Percentiles rank a stretch among this genome's conserved stretches.
These are phyloP conservation scores for Blastobotrys americana DNA, from an alignment of 805 yeast genomes.

Conservation along the genomic window DNA sequence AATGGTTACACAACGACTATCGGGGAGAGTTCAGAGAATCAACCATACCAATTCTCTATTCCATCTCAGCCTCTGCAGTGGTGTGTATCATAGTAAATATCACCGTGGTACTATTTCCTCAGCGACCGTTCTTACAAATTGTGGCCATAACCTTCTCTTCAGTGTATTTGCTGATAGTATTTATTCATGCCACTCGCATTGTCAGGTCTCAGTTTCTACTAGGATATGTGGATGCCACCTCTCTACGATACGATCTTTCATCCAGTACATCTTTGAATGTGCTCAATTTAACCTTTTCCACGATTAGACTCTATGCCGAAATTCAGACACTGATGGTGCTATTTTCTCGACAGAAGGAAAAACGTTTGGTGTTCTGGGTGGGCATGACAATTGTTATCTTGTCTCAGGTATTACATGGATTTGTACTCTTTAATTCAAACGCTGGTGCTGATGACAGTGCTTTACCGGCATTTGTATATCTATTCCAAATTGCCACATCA, in stretches of 20 bases:
- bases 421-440: conserved; percentile 41
- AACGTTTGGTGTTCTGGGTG: conserved; percentile 49
- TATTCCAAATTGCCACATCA: conserved; percentile 64
- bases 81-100: conserved; percentile 50
- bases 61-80: conserved; percentile 58
- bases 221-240: conserved; percentile 37
- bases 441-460: conserved; percentile 30
- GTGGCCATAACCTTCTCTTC: conserved; percentile 47
- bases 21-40: conserved; percentile 7
- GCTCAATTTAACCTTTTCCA: conserved; percentile 46
- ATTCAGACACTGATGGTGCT: conserved; percentile 64
- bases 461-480: conserved; percentile 65
- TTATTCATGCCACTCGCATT: conserved; percentile 41
- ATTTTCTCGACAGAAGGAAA: conserved; percentile 62
- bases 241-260: conserved; percentile 40
- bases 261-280: conserved; percentile 41
- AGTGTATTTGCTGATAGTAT: conserved; percentile 45
- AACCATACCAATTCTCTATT: conserved; percentile 54
- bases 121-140: conserved; percentile 43
- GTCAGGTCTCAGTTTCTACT: conserved; percentile 42
- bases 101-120: conserved; percentile 56
- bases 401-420: conserved; percentile 65
- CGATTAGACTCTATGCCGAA: conserved; percentile 54
- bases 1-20: background rate
- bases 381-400: conserved; percentile 49